Evolutionary conservation across 306 rosid species (phyloP).

Genomic region (Arachis stenosperma): DNA sequence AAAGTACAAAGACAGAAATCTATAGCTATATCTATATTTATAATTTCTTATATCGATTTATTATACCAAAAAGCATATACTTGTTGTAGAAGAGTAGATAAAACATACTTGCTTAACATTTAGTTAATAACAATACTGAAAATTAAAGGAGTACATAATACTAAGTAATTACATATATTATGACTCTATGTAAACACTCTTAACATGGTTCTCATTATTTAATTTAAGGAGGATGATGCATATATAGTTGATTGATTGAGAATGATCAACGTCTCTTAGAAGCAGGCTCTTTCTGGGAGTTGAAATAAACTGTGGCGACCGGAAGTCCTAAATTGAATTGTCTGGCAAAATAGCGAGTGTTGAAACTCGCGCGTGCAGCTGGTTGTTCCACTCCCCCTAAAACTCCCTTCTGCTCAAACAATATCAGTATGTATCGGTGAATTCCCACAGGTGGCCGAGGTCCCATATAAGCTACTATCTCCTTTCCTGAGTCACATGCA

Average conservation of each 20-base stretch:
- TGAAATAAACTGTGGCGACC: slow-evolving; percentile 82
- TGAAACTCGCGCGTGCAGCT: slow-evolving; percentile 58
- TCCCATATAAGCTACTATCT: slow-evolving; percentile 69
- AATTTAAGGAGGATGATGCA: no score
- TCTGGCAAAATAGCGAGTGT: slow-evolving; percentile 70
- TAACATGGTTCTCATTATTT: no score
- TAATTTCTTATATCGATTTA: no score
- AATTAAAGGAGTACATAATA: no score
- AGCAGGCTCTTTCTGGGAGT: slow-evolving; percentile 82
- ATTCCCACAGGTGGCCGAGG: slow-evolving; percentile 86
- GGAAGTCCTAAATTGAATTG: slow-evolving; percentile 74
- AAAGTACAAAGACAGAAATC: no score
- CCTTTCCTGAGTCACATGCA: slow-evolving; percentile 55
- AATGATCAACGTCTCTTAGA: slow-evolving; percentile 52
- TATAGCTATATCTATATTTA: no score
- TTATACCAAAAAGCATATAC: no score
- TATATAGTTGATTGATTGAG: background rate
- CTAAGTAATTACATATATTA: no score
- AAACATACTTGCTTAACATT: no score
- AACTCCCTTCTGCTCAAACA: slow-evolving; percentile 65
- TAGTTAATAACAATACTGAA: no score
- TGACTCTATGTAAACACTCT: no score
- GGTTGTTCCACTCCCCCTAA: slow-evolving; percentile 73
- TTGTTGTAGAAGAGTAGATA: no score
- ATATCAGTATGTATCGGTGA: slow-evolving; percentile 71